Evolutionary conservation across 495 filamentous ascomycete genomes (phyloP).

Genomic region (Xylaria cubensis): DNA sequence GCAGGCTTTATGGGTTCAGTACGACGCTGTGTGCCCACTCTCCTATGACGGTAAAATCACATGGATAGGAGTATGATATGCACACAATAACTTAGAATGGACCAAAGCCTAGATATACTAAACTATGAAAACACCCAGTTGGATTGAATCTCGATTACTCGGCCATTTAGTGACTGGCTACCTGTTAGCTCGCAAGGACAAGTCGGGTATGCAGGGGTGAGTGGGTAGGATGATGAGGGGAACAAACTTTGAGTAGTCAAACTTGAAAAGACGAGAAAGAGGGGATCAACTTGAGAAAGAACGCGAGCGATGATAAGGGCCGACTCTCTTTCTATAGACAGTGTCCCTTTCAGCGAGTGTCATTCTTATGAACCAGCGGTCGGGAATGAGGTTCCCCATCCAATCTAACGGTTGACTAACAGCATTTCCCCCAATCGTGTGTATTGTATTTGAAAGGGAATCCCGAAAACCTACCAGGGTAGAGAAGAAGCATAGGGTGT

Average conservation of each 20-base stretch:
- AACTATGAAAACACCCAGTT: conserved; percentile 16
- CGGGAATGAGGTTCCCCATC: conserved; percentile 11
- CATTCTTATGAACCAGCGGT: conserved; percentile 7
- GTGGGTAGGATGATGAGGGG: conserved; percentile 27
- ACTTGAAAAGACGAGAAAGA: conserved; percentile 8
- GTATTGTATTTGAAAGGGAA: neutral
- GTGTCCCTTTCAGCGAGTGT: neutral
- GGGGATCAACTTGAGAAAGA: neutral
- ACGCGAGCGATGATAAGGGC: neutral
- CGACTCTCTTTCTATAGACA: neutral
- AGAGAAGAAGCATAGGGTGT: neutral
- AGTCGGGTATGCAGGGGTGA: conserved; percentile 27
- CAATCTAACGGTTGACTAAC: conserved; percentile 11
- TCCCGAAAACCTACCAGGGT: conserved; percentile 7
- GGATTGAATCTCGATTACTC: conserved; percentile 24
- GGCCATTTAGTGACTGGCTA: conserved; percentile 15
- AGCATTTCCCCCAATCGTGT: neutral
- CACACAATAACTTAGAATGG: conserved; percentile 22
- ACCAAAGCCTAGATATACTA: neutral
- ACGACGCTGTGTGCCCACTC: neutral
- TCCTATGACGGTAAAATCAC: conserved; percentile 22
- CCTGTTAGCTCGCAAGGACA: conserved; percentile 21
- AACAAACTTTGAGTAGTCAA: conserved; percentile 25
- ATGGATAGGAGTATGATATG: conserved; percentile 20
- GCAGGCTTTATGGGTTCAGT: conserved; percentile 6